Base-by-base conservation (phyloP, 2,329 filamentous ascomycete genomes). In the Apiospora saccharicola region DNA sequence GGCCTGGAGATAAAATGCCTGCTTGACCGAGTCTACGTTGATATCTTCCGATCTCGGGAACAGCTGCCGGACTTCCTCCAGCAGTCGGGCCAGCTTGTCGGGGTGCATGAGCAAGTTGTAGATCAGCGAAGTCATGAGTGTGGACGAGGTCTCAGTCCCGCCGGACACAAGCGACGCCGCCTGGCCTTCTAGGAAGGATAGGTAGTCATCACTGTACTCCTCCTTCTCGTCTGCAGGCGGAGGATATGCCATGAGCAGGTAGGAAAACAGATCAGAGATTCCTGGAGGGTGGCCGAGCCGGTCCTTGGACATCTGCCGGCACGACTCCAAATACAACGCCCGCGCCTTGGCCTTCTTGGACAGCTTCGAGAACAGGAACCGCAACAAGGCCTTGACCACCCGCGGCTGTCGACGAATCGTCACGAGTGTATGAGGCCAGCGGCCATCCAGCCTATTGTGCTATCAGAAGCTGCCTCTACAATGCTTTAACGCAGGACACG, bases 111-210 rank as follows among this genome's bases (percentile, higher is more conserved):
- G 75, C 26, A 37, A 37, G 53, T 26, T 30, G 70, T 80, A 86
- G 0, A 78, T 75, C 75, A 79, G 70, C 74, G 82, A 71, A 72
- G 79, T 76, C 13, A 86, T 76, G 0, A 82, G 77, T 0, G 83
- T 85, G 0, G 85, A 83, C 0, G 84, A 85, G 6, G 85, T 87
- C 74, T 87, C 85, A 2, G 82, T 83, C 3, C 85, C 85, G 24
- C 26, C 53, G 1, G 34, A 30, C 7, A 64, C 34, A 13, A 64
- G 34, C 24, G 53, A 30, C 13, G 53, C 34, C 12, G 53, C 53
- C 34, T 64, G 53, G 4, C 24, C 44, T 26, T 26, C 46, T 16
- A 69, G 44, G 44, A 47, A 47, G 44, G 24, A 43, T 69, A 43
- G 41, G 10, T 41, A 26, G 26, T 46, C 41, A 5, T 51, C 8